Conservation (phyloP, 768 basidiomycete species). For the Bullera alba region DNA sequence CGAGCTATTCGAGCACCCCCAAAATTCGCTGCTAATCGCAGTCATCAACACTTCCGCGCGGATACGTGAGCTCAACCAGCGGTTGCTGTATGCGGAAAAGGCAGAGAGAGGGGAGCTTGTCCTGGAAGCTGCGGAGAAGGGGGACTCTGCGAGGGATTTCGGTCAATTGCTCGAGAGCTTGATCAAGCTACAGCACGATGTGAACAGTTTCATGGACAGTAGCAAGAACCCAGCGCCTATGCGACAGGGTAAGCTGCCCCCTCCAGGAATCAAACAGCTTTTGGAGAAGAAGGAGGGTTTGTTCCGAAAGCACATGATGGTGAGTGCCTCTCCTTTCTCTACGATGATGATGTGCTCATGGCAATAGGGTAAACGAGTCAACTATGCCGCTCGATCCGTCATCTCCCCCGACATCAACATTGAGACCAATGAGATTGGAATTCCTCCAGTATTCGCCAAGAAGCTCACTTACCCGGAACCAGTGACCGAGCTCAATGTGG, state of each 20-base stretch:
- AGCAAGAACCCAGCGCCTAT: constrained; percentile 85
- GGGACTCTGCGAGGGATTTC: constrained; percentile 52
- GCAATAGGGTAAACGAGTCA: constrained; percentile 93
- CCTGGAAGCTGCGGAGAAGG: constrained; percentile 58
- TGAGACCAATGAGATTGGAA: constrained; percentile 95
- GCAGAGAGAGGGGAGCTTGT: constrained; percentile 33
- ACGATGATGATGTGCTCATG: constrained; percentile 1
- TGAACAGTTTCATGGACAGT: constrained; percentile 95
- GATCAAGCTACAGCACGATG: constrained; percentile 84
- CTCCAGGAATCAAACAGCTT: constrained; percentile 88
- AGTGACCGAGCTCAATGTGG: constrained; percentile 83
- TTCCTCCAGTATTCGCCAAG: constrained; percentile 93
- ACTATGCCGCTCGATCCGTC: constrained; percentile 98
- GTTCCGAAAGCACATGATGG: constrained; percentile 99
- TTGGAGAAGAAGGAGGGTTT: constrained; percentile 98
- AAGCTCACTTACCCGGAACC: constrained; percentile 97
- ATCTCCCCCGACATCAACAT: constrained; percentile 99
- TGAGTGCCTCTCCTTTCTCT: constrained; percentile 45
- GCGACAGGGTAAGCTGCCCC: constrained; percentile 80
- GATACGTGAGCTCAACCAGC: constrained; percentile 58
- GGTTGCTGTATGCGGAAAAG: constrained; percentile 47
- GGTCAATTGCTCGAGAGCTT: constrained; percentile 67
- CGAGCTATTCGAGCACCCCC: constrained; percentile 87
- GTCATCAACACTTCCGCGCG: constrained; percentile 74
- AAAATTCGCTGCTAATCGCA: constrained; percentile 79